phyloP scores from a whole-genome alignment of 2,329 filamentous ascomycete genomes.

The Ophiostoma sp. region DNA sequence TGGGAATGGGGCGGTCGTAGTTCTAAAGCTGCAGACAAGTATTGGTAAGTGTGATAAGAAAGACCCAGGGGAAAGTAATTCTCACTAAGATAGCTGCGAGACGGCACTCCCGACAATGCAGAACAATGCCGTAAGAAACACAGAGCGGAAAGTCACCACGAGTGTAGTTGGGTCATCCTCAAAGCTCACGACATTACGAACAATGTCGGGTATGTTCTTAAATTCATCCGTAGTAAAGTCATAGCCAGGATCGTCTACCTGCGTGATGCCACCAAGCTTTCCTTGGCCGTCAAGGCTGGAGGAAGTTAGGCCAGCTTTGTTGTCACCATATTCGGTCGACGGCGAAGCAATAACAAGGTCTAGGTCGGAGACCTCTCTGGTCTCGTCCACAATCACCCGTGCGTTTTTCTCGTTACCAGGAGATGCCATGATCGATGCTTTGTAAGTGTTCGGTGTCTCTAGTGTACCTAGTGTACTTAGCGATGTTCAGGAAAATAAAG shows the following conservation, averaged over 20 bases:
- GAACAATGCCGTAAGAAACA: slow-evolving; percentile 28
- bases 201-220: slow-evolving; percentile 29
- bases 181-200: slow-evolving; percentile 31
- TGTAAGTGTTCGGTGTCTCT: background rate
- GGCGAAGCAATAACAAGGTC: background rate
- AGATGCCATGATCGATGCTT: background rate
- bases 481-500: background rate
- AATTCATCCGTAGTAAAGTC: slow-evolving; percentile 16
- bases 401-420: background rate
- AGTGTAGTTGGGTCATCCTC: slow-evolving; percentile 29
- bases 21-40: slow-evolving; percentile 25
- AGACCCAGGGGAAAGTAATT: background rate
- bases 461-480: background rate
- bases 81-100: slow-evolving; percentile 28
- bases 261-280: background rate
- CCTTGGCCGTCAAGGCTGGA: background rate
- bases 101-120: slow-evolving; percentile 29
- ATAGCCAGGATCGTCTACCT: background rate
- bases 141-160: slow-evolving; percentile 31
- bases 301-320: background rate
- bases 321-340: background rate
- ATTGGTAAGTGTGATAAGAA: background rate
- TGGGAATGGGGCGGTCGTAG: slow-evolving; percentile 28
- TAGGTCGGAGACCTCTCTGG: background rate
- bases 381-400: background rate